phyloP scores from a whole-genome alignment of 768 basidiomycete species.

The Boletus insuetus region DNA sequence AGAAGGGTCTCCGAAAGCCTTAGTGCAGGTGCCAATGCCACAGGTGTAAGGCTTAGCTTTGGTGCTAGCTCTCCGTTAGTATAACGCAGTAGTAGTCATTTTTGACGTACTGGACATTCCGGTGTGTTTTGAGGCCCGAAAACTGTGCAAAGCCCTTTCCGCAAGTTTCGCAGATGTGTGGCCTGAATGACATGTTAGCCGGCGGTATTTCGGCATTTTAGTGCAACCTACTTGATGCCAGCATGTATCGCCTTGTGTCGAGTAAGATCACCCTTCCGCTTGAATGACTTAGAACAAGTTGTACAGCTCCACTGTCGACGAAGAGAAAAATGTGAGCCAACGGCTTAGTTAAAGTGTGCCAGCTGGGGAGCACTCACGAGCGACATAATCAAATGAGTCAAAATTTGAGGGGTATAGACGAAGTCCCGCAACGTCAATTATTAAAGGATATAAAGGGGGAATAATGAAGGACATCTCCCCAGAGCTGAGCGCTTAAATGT shows the following conservation, averaged over 20 bases:
- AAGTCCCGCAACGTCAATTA: conserved; percentile 45
- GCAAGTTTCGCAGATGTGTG: conserved; percentile 51
- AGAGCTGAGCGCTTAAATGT: conserved; percentile 19
- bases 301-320: conserved; percentile 38
- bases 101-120: conserved; percentile 59
- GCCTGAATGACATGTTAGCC: conserved; percentile 36
- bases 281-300: conserved; percentile 49
- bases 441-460: conserved; percentile 13
- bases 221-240: conserved; percentile 43
- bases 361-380: conserved; percentile 14
- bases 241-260: conserved; percentile 54
- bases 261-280: conserved; percentile 56
- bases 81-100: neutral
- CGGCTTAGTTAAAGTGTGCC: neutral
- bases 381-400: conserved; percentile 17
- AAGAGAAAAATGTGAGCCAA: neutral
- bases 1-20: conserved; percentile 66
- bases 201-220: neutral
- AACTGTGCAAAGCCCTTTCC: conserved; percentile 55
- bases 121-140: conserved; percentile 60
- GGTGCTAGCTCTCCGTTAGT: conserved; percentile 38
- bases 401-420: conserved; percentile 33
- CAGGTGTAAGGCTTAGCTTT: conserved; percentile 53
- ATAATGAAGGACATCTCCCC: conserved; percentile 1
- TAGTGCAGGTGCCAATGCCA: conserved; percentile 42